Evolutionary conservation across 2,329 filamentous ascomycete species (phyloP).

Genomic region (Fusarium caatingaense): DNA sequence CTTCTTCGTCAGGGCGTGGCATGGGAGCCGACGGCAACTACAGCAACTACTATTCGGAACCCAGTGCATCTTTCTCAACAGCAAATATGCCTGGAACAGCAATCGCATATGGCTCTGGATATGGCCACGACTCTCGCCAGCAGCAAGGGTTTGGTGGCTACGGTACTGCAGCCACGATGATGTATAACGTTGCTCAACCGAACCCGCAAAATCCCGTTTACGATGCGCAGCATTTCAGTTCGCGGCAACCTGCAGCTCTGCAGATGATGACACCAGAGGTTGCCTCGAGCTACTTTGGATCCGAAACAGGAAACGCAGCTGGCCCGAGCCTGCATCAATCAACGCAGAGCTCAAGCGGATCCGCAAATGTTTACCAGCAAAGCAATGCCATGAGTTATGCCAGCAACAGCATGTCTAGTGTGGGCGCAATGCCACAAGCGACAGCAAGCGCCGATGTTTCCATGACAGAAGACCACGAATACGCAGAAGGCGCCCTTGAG

Average conservation of each 20-base stretch:
- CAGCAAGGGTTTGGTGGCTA: conserved; percentile 68
- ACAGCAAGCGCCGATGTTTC: conserved; percentile 57
- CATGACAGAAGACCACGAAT: conserved; percentile 67
- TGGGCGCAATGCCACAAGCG: conserved; percentile 59
- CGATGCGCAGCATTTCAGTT: conserved; percentile 79
- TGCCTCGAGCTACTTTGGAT: conserved; percentile 77
- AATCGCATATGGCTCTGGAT: conserved; percentile 72
- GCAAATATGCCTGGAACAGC: conserved; percentile 66
- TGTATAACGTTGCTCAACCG: conserved; percentile 81
- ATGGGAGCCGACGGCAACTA: conserved; percentile 69
- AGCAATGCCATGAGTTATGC: conserved; percentile 67
- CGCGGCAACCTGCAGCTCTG: conserved; percentile 80
- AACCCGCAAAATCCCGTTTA: conserved; percentile 74
- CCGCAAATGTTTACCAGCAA: conserved; percentile 74
- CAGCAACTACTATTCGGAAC: conserved; percentile 69
- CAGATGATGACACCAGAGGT: conserved; percentile 69
- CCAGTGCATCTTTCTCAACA: conserved; percentile 63
- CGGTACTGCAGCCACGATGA: conserved; percentile 71
- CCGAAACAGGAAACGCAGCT: conserved; percentile 59
- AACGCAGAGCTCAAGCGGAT: conserved; percentile 58
- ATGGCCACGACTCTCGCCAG: conserved; percentile 70
- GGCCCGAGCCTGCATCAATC: conserved; percentile 65
- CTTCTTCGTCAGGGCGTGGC: conserved; percentile 60
- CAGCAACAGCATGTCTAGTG: conserved; percentile 57
- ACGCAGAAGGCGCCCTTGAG: conserved; percentile 67